Conservation (phyloP, 176 grass and related monocot genomes). For the Coix lacrymajobi region DNA sequence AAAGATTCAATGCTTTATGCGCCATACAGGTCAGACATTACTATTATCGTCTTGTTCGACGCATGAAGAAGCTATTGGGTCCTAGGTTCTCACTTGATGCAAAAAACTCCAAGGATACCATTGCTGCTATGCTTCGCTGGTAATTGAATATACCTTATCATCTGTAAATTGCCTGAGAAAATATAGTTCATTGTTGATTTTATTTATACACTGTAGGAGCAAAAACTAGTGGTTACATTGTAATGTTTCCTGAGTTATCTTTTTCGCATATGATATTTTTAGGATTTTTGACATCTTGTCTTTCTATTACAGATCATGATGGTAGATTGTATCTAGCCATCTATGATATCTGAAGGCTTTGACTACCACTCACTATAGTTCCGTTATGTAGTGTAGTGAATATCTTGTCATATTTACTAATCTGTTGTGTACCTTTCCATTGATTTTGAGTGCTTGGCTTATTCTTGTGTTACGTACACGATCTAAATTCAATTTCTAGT, state of each 20-base stretch:
- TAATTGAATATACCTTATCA: slow-evolving; percentile 44
- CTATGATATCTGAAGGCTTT: slow-evolving; percentile 1
- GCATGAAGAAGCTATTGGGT: slow-evolving; percentile 97
- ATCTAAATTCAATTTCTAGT: neutral
- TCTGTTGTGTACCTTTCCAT: neutral
- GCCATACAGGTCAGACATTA: slow-evolving; percentile 93
- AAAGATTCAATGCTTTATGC: slow-evolving; percentile 23
- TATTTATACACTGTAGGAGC: neutral
- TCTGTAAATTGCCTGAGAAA: slow-evolving; percentile 6
- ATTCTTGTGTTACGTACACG: neutral
- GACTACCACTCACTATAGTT: neutral
- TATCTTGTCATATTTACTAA: slow-evolving; percentile 6
- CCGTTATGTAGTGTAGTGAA: slow-evolving; percentile 10
- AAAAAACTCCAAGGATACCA: slow-evolving; percentile 96
- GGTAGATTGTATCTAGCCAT: neutral
- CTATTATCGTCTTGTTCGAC: slow-evolving; percentile 95
- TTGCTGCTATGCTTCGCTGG: slow-evolving; percentile 99
- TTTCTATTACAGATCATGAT: slow-evolving; percentile 3
- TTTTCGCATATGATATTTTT: neutral
- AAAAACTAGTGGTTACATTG: slow-evolving; percentile 9
- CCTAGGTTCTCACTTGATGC: slow-evolving; percentile 91
- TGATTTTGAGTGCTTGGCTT: neutral
- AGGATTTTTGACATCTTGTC: neutral
- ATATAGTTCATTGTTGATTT: slow-evolving; percentile 5
- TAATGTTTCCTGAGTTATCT: slow-evolving; percentile 7